Evolutionary conservation across 2,329 filamentous ascomycete genomes (phyloP).

Genomic region (Harringtonia aguacate): DNA sequence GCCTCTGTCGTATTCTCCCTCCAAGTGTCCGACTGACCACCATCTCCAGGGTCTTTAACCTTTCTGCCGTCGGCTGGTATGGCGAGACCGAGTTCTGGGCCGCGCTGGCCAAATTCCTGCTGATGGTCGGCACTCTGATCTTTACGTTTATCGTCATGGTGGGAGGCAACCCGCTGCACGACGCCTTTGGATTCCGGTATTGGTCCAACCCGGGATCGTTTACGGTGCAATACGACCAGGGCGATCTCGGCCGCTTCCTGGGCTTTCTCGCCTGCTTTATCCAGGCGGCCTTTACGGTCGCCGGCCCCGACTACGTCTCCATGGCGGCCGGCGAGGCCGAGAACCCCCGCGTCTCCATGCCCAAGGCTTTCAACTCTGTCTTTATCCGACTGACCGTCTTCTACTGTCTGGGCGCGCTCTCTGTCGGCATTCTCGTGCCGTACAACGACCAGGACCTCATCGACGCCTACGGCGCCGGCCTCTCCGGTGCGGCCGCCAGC

Average conservation of each 20-base stretch:
- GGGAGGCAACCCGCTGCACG: too few species aligned
- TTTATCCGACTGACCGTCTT: conserved; percentile 20
- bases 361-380: conserved; percentile 12
- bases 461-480: conserved; percentile 19
- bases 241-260: conserved; percentile 27
- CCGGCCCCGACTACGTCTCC: conserved; percentile 40
- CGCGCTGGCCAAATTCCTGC: too few species aligned
- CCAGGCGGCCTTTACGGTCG: conserved; percentile 2
- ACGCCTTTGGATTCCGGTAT: too few species aligned
- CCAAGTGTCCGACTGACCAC: too few species aligned
- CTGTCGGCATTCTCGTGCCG: conserved; percentile 17
- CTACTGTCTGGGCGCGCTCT: conserved; percentile 15
- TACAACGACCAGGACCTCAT: conserved; percentile 19
- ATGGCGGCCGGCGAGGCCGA: conserved; percentile 12
- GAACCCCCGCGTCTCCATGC: conserved; percentile 11
- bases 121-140: too few species aligned
- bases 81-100: too few species aligned
- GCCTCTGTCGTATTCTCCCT: too few species aligned
- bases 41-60: too few species aligned
- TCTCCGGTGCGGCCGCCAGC: conserved; percentile 29
- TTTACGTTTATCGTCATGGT: too few species aligned
- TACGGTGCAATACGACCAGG: conserved; percentile 17
- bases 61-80: too few species aligned
- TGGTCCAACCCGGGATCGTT: too few species aligned
- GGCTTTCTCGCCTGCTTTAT: conserved; percentile 18